phyloP scores from a whole-genome alignment of 306 rosid genomes.

The Castanea mollissima region DNA sequence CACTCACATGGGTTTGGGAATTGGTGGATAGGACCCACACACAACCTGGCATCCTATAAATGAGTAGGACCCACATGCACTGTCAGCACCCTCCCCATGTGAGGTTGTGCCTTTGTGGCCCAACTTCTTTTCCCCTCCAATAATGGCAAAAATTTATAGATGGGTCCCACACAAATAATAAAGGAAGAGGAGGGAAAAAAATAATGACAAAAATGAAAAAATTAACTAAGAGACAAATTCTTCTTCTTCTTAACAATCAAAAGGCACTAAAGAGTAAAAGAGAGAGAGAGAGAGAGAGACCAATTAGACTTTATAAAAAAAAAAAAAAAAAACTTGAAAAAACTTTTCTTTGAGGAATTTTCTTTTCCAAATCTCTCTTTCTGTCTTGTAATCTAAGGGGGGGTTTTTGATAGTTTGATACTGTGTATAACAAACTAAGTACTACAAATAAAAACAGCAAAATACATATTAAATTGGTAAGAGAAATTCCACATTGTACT shows the following conservation, averaged over 20 bases:
- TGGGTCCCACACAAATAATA: conserved; percentile 32
- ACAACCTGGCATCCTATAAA: conserved; percentile 57
- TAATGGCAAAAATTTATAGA: conserved; percentile 31
- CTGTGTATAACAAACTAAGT: conserved; percentile 35
- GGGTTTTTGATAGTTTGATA: conserved; percentile 7
- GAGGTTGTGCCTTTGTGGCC: conserved; percentile 45
- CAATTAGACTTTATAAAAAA: conserved; percentile 2
- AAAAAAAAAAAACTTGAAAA: background rate
- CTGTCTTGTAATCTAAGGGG: conserved; percentile 32
- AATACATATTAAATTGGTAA: background rate
- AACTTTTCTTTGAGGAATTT: background rate
- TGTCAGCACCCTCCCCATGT: conserved; percentile 79
- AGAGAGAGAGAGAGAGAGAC: background rate
- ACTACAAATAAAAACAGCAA: conserved; percentile 28
- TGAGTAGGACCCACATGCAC: conserved; percentile 37
- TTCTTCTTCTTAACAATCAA: conserved; percentile 14
- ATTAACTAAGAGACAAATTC: conserved; percentile 35
- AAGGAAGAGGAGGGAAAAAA: conserved; percentile 5
- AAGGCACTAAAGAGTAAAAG: background rate
- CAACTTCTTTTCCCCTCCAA: conserved; percentile 21
- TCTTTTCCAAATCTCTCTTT: conserved; percentile 43
- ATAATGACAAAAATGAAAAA: background rate
- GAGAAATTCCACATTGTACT: conserved; percentile 24
- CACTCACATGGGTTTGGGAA: conserved; percentile 68
- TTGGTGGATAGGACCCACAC: conserved; percentile 48